A percentile compares a stretch with the other conserved stretches of the same genome.
Evolutionary conservation across 495 filamentous ascomycete genomes (phyloP).

Genomic region (Parmelia sp.): DNA sequence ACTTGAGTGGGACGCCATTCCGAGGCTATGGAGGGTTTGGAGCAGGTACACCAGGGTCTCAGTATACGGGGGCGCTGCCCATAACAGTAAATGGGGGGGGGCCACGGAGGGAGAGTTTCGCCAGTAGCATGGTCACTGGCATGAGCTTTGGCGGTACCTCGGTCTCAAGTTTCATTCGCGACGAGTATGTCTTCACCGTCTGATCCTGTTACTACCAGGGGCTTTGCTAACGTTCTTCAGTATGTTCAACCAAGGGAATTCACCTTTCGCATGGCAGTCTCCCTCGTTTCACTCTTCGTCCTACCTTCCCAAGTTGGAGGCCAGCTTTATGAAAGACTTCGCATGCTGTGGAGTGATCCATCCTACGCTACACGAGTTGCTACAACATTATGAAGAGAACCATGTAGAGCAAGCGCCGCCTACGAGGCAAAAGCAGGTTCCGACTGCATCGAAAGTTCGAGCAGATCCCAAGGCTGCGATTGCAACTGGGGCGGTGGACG

Average conservation of each 20-base stretch:
- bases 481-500: constrained; percentile 46
- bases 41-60: constrained; percentile 36
- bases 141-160: constrained; percentile 99
- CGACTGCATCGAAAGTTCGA: constrained; percentile 42
- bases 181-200: constrained; percentile 75
- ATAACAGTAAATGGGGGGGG: constrained; percentile 76
- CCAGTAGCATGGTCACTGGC: constrained; percentile 79
- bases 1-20: constrained; percentile 17
- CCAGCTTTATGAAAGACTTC: constrained; percentile 94
- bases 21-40: constrained; percentile 22
- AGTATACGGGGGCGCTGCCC: constrained; percentile 70
- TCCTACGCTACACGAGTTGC: constrained; percentile 84
- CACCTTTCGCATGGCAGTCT: constrained; percentile 82
- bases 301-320: constrained; percentile 95
- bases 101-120: constrained; percentile 74
- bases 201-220: constrained; percentile 7
- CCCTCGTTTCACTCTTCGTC: constrained; percentile 96
- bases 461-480: constrained; percentile 51
- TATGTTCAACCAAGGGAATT: constrained; percentile 94
- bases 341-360: constrained; percentile 83
- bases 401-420: constrained; percentile 62
- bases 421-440: constrained; percentile 47
- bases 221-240: constrained; percentile 44
- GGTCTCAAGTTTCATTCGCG: constrained; percentile 91
- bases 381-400: constrained; percentile 93